phyloP scores from a whole-genome alignment of 2,329 filamentous ascomycete genomes.

The Aspergillus oerlinghausenensis region DNA sequence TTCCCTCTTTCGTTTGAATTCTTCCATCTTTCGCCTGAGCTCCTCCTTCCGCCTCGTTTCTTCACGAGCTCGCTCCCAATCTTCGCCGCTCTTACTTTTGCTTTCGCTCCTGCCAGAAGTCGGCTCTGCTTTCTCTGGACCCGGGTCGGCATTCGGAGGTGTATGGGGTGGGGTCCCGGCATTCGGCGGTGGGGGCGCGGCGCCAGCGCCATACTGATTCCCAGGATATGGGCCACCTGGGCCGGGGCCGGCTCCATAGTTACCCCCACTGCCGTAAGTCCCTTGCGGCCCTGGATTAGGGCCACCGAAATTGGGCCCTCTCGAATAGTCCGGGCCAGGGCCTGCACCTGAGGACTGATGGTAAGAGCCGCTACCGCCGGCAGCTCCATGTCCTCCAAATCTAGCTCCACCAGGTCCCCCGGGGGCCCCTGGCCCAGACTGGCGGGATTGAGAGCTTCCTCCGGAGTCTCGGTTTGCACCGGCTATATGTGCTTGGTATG shows the following conservation, averaged over 20 bases:
- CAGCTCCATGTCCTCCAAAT: slow-evolving; percentile 12
- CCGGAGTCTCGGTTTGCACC: neutral
- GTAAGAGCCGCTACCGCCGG: slow-evolving; percentile 12
- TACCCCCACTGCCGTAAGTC: slow-evolving; percentile 17
- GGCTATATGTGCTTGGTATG: slow-evolving; percentile 51
- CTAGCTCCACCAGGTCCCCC: slow-evolving; percentile 19
- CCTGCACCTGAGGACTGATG: slow-evolving; percentile 17
- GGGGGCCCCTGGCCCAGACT: slow-evolving; percentile 20
- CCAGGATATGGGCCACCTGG: slow-evolving; percentile 30
- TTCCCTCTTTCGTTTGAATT: slow-evolving; percentile 33
- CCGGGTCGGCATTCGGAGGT: slow-evolving; percentile 15
- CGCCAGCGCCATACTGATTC: slow-evolving; percentile 29
- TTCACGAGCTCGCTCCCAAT: slow-evolving; percentile 28
- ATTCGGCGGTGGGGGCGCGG: slow-evolving; percentile 15
- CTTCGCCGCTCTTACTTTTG: slow-evolving; percentile 18
- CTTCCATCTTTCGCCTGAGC: slow-evolving; percentile 35
- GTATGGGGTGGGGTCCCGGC: slow-evolving; percentile 11
- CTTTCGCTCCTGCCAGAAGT: slow-evolving; percentile 10
- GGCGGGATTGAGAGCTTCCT: slow-evolving; percentile 27
- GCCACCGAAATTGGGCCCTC: slow-evolving; percentile 22
- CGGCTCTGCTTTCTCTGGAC: slow-evolving; percentile 12
- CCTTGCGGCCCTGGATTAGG: slow-evolving; percentile 23
- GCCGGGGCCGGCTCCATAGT: slow-evolving; percentile 23
- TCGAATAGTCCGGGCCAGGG: slow-evolving; percentile 20
- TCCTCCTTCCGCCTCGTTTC: slow-evolving; percentile 35